Base-by-base conservation (phyloP, 2,329 filamentous ascomycete genomes). In the Elsinoe necatrix region DNA sequence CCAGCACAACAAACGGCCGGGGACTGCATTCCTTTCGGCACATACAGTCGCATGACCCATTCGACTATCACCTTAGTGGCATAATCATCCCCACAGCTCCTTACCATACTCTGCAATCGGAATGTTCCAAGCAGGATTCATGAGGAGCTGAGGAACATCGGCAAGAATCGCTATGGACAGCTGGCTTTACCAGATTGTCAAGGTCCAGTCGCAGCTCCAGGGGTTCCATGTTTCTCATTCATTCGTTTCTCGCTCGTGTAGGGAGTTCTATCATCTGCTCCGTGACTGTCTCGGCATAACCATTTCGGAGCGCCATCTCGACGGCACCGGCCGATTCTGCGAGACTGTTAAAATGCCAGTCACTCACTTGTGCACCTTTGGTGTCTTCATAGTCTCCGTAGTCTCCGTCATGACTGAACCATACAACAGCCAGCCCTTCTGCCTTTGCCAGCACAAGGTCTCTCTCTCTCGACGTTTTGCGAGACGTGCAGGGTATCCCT, bases 361-460 rank as follows among this genome's bases (percentile, higher is more conserved):
- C 75, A 68, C 70, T 80, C 55, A 62, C 63, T 52, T 64, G 69
- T 64, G 58, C 71, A 35, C 74, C 72, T 1, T 71, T 64, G 48
- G 73, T 65, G 48, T 73, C 75, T 1, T 74, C 75, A 73, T 76
- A 77, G 6, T 68, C 64, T 0, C 72, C 78, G 0, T 75, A 75
- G 6, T 68, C 64, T 0, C 72, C 78, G 0, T 75, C 74, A 34
- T 83, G 70, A 57, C 77, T 77, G 63, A 89, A 87, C 84, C 84
- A 89, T 16, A 78, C 79, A 57, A 78, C 83, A 61, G 74, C 75
- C 35, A 89, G 66, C 1, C 81, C 83, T 16, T 83, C 63, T 64
- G 80, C 67, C 68, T 79, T 80, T 2, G 83, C 82, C 0, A 86
- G 83, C 3, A 79, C 76, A 68, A 88, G 84, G 63, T 89, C 86